These are phyloP conservation scores for Fusarium pseudograminearum DNA, from an alignment of 2,329 filamentous ascomycete genomes.

Conservation along the genomic window DNA sequence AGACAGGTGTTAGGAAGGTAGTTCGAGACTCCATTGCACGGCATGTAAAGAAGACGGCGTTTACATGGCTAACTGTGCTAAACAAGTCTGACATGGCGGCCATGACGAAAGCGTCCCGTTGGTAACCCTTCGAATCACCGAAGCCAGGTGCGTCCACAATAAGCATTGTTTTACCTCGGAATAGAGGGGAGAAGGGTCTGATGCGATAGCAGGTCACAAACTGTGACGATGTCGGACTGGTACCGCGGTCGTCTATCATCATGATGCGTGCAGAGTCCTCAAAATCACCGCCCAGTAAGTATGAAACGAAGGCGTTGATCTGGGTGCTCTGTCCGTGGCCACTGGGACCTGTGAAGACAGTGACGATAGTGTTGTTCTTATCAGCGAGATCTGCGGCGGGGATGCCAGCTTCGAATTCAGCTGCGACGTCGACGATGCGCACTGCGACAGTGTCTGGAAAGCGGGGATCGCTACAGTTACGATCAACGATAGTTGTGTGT, in stretches of 20 bases:
- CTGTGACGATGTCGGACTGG: background rate
- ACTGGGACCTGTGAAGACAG: conserved; percentile 1
- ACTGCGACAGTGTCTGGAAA: conserved; percentile 3
- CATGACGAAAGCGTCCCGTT: background rate
- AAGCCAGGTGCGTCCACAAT: conserved; percentile 7
- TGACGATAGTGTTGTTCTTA: background rate
- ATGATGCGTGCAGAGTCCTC: conserved; percentile 5
- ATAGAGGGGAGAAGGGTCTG: background rate
- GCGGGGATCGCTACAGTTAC: conserved; percentile 1
- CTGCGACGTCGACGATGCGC: conserved; percentile 6
- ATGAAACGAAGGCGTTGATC: conserved; percentile 4
- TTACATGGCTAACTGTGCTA: conserved; percentile 5
- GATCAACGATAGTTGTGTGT: conserved; percentile 1
- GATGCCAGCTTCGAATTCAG: conserved; percentile 2
- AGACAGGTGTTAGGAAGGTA: background rate
- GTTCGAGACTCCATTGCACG: conserved; percentile 2
- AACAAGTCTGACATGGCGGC: conserved; percentile 4
- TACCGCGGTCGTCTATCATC: background rate
- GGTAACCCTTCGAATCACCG: background rate
- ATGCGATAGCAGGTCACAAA: conserved; percentile 7
- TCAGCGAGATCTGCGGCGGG: background rate
- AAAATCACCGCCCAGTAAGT: background rate
- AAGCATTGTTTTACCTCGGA: conserved; percentile 3
- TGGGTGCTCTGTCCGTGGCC: background rate
- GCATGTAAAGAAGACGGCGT: conserved; percentile 4